Base-by-base conservation (phyloP, 1,139 yeast genomes). In the Pichia kudriavzevii region DNA sequence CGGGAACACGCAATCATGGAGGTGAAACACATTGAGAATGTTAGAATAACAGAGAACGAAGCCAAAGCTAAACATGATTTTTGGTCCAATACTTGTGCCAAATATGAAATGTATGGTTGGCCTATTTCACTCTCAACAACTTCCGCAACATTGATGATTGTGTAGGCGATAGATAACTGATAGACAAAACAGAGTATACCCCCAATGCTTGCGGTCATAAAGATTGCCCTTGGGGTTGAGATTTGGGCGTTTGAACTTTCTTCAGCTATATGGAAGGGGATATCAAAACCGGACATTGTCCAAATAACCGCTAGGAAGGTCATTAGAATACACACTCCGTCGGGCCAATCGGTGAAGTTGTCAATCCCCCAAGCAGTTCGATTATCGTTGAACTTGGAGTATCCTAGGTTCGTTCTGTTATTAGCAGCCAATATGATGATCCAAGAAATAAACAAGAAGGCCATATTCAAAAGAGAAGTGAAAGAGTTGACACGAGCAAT, bases 211-310 rank as follows among this genome's bases (percentile, higher is more conserved):
- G 81, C 66, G 10, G 84, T 76, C 59, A 77, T 55, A 13, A 75
- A 75, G 46, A 78, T 77, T 23, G 84, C 84, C 40, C 69, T 63
- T 15, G 87, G 85, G 7, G 79, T 75, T 5, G 81, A 61, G 15
- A 48, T 26, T 38, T 53, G 57, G 8, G 85, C 82, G 52, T 78
- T 76, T 29, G 77, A 61, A 49, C 81, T 74, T 51, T 79, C 85
- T 55, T 79, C 88, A 14, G 83, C 68, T 36, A 79, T 60, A 50
- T 79, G 87, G 63, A 78, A 79, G 0, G 87, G 82, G 16, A 82
- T 71, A 53, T 79, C 88, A 49, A 75, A 79, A 16, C 87, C 87
- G 31, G 80, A 69, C 80, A 79, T 77, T 24, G 81, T 74, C 87
- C 87, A 79, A 49, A 78, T 74, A 34, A 71, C 78, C 19, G 84